Conservation (phyloP, 2,329 filamentous ascomycete genomes). For the Dendrostoma leiphaemia region DNA sequence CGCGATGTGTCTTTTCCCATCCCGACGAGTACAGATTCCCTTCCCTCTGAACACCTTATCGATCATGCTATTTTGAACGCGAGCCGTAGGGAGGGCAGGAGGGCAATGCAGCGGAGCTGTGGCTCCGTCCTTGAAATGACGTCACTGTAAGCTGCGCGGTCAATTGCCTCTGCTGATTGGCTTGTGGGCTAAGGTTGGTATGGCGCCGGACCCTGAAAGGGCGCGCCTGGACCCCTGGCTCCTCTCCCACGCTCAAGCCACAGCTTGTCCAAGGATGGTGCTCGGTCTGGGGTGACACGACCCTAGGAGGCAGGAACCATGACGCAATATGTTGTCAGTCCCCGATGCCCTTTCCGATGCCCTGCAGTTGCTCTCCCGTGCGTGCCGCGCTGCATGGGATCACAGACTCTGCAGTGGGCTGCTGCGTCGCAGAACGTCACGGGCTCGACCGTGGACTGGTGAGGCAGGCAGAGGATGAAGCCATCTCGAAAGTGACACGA, state of each 20-base stretch:
- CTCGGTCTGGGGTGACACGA: neutral
- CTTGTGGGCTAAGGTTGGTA: too few relatives aligned
- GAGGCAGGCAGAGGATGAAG: too few relatives aligned
- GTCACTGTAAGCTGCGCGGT: neutral
- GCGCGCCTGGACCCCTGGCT: neutral
- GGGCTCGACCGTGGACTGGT: too few relatives aligned
- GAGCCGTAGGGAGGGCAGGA: too few relatives aligned
- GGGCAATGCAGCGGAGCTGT: too few relatives aligned
- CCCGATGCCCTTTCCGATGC: neutral
- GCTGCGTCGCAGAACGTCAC: too few relatives aligned
- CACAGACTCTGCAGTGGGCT: neutral
- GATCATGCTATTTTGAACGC: too few relatives aligned
- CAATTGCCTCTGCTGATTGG: neutral
- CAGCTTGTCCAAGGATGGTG: neutral
- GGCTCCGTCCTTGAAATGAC: neutral
- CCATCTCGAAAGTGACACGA: too few relatives aligned
- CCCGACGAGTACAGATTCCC: too few relatives aligned
- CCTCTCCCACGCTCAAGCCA: constrained; percentile 2
- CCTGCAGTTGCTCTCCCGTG: neutral
- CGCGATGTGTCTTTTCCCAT: too few relatives aligned
- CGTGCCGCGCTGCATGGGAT: neutral
- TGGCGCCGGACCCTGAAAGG: constrained; percentile 3
- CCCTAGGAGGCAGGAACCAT: neutral
- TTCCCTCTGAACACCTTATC: too few relatives aligned
- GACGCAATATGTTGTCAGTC: neutral